These are phyloP conservation scores for Nitzschia sp. DNA, from an alignment of 108 stramenopile genomes.

Conservation along the genomic window DNA sequence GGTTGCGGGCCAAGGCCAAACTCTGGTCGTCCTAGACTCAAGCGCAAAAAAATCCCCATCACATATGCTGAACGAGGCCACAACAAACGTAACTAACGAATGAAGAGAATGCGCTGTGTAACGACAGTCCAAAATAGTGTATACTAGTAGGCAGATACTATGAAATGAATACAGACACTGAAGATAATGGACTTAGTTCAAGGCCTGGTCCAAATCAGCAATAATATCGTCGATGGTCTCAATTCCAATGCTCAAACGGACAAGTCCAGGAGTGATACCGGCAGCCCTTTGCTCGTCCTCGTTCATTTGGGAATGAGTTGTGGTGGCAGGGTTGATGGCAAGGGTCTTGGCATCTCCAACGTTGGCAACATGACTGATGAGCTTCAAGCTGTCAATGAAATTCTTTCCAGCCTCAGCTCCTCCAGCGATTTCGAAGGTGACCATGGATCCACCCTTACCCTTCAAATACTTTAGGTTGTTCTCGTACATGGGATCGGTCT, in stretches of 20 bases:
- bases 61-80: no score
- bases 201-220: conserved; percentile 78
- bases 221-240: conserved; percentile 78
- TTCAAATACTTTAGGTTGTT: conserved; percentile 74
- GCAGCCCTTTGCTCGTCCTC: conserved; percentile 63
- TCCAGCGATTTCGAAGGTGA: conserved; percentile 74
- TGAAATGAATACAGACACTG: no score
- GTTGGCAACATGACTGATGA: conserved; percentile 88
- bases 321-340: conserved; percentile 85
- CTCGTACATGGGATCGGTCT: conserved; percentile 54
- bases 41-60: no score
- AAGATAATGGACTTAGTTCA: conserved; percentile 30
- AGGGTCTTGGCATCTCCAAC: conserved; percentile 85
- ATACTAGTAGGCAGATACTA: no score
- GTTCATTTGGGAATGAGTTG: conserved; percentile 85
- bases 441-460: conserved; percentile 67
- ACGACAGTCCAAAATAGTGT: no score
- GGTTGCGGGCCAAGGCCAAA: no score
- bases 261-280: conserved; percentile 72
- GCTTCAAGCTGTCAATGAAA: conserved; percentile 71
- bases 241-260: conserved; percentile 81
- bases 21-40: no score
- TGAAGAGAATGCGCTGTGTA: no score
- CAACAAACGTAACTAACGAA: no score
- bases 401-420: conserved; percentile 49